Conservation (phyloP, 768 basidiomycete genomes). For the Psilocybe azurescens region DNA sequence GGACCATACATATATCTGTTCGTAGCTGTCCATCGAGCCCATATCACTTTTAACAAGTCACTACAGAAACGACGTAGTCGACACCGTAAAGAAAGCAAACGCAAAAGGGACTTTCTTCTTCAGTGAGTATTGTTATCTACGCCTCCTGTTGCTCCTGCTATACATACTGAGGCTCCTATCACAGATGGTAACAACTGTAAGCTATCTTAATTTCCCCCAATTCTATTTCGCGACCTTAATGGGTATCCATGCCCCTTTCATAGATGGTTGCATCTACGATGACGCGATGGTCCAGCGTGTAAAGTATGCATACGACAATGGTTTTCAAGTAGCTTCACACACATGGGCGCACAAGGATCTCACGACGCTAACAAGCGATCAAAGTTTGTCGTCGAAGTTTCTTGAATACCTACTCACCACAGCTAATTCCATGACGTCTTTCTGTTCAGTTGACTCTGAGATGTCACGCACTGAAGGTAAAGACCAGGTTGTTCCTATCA, state of each 20-base stretch:
- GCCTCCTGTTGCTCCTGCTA: not conserved
- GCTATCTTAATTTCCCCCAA: not conserved
- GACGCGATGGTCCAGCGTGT: constrained; percentile 30
- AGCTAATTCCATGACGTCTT: not conserved
- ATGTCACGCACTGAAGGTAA: constrained; percentile 33
- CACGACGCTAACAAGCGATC: constrained; percentile 28
- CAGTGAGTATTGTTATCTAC: constrained; percentile 23
- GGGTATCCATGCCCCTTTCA: not conserved
- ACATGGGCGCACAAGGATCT: constrained; percentile 40
- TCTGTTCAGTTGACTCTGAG: constrained; percentile 32
- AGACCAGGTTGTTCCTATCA: too few species aligned
- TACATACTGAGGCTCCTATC: not conserved
- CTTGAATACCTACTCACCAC: not conserved
- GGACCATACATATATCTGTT: constrained; percentile 19
- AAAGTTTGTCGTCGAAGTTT: not conserved
- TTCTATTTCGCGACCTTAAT: not conserved
- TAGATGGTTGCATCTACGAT: constrained; percentile 39
- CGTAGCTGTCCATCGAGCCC: not conserved
- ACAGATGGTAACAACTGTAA: constrained; percentile 11
- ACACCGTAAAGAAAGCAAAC: constrained; percentile 25
- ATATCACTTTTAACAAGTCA: not conserved
- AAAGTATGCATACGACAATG: constrained; percentile 33
- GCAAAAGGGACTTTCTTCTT: constrained; percentile 39
- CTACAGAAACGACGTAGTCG: constrained; percentile 16
- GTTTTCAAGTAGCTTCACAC: constrained; percentile 41